A percentile compares a stretch with the other conserved stretches of the same genome.
These are phyloP conservation scores for Lichtheimia ramosa DNA, from an alignment of 371 early-diverging fungal species.

Conservation along the genomic window DNA sequence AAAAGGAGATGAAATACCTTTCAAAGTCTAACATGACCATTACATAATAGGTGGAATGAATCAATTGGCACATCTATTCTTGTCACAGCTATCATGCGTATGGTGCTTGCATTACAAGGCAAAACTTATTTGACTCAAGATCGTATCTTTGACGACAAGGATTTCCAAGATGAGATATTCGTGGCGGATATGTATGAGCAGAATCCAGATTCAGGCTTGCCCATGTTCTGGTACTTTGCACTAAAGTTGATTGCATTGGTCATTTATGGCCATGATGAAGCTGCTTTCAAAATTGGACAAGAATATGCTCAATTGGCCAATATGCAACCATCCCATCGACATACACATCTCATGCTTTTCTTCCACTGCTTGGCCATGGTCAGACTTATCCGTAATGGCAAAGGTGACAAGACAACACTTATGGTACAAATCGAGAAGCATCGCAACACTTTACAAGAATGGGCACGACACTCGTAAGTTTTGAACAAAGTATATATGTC, in stretches of 20 bases:
- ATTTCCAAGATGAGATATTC: conserved; percentile 31
- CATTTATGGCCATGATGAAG: conserved; percentile 32
- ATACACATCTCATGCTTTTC: conserved; percentile 42
- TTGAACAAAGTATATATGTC: neutral
- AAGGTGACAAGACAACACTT: conserved; percentile 3
- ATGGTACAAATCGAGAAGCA: conserved; percentile 18
- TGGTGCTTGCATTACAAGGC: conserved; percentile 42
- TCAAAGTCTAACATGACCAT: neutral
- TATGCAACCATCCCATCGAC: conserved; percentile 34
- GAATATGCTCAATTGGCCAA: conserved; percentile 26
- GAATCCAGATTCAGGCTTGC: conserved; percentile 15
- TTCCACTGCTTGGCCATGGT: conserved; percentile 40
- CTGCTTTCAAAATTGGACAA: conserved; percentile 27
- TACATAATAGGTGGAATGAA: conserved; percentile 18
- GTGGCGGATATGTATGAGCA: conserved; percentile 20
- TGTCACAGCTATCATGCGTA: conserved; percentile 31
- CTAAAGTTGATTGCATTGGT: conserved; percentile 31
- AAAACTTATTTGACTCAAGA: conserved; percentile 32
- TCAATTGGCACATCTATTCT: conserved; percentile 27
- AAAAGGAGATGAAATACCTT: neutral
- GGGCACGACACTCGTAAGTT: conserved; percentile 35
- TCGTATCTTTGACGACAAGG: conserved; percentile 36
- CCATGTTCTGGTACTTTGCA: conserved; percentile 34
- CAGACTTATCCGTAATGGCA: conserved; percentile 18
- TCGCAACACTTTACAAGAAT: conserved; percentile 23